These are phyloP conservation scores for Streptanthus diversifolius DNA, from an alignment of 345 rosid species.

Conservation along the genomic window DNA sequence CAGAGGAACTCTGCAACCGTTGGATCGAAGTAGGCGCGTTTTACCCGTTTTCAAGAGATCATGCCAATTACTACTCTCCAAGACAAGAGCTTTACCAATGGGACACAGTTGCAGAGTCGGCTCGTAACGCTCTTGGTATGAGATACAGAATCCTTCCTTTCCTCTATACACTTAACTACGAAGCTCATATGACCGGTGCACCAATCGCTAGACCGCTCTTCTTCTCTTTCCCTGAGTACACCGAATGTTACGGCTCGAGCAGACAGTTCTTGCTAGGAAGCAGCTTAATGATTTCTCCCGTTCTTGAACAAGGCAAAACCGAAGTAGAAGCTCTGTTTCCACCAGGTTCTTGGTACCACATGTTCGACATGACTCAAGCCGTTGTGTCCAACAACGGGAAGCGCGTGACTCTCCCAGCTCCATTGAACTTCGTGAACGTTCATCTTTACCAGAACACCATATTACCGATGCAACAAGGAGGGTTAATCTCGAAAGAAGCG, in stretches of 20 bases:
- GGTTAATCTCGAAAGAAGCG: constrained; percentile 73
- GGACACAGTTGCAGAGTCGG: constrained; percentile 74
- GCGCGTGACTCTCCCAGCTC: constrained; percentile 63
- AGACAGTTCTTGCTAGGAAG: constrained; percentile 90
- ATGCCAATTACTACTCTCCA: constrained; percentile 86
- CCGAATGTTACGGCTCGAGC: constrained; percentile 65
- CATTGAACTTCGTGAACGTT: constrained; percentile 72
- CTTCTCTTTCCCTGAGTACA: constrained; percentile 78
- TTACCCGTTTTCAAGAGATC: constrained; percentile 95
- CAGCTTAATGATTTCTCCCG: constrained; percentile 90
- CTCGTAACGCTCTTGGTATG: constrained; percentile 95
- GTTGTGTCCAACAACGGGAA: constrained; percentile 51
- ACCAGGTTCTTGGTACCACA: constrained; percentile 88
- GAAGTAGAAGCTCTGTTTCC: constrained; percentile 75
- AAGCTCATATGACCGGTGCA: constrained; percentile 74
- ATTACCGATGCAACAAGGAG: constrained; percentile 91
- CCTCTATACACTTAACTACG: constrained; percentile 78
- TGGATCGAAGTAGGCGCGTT: constrained; percentile 97
- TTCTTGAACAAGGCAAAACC: constrained; percentile 71
- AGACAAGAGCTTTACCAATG: constrained; percentile 97
- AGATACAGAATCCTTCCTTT: constrained; percentile 81
- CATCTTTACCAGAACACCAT: constrained; percentile 81
- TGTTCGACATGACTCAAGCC: constrained; percentile 63
- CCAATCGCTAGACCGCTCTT: constrained; percentile 95
- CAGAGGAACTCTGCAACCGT: constrained; percentile 94